Conservation (phyloP, 768 basidiomycete genomes). For the Coprinopsis cinerea region DNA sequence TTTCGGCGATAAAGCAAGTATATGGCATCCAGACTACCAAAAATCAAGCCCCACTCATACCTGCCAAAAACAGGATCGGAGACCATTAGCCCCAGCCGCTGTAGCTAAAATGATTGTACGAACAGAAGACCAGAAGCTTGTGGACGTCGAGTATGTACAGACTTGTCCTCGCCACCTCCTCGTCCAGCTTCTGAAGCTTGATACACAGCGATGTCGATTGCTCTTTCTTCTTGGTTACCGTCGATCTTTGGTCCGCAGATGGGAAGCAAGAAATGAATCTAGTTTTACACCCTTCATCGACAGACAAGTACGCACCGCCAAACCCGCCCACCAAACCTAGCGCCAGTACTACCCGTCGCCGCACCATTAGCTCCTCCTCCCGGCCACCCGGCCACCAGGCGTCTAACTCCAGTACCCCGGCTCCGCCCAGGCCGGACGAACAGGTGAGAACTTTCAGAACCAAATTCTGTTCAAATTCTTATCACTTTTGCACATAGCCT, state of each 20-base stretch:
- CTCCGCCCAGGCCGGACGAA: constrained; percentile 36
- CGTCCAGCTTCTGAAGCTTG: constrained; percentile 12
- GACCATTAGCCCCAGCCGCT: constrained; percentile 87
- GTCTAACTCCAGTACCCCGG: constrained; percentile 40
- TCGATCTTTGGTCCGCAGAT: constrained; percentile 89
- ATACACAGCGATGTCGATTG: constrained; percentile 64
- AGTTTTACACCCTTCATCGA: constrained; percentile 78
- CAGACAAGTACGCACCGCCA: constrained; percentile 65
- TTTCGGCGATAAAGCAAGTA: constrained; percentile 85
- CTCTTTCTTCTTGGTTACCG: constrained; percentile 85
- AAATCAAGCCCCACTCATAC: constrained; percentile 8
- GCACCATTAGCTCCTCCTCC: constrained; percentile 35
- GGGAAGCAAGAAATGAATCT: constrained; percentile 82
- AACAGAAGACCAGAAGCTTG: constrained; percentile 56
- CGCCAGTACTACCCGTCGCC: constrained; percentile 31
- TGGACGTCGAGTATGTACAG: constrained; percentile 68
- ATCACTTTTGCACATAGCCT: constrained; percentile 9
- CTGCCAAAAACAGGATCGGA: constrained; percentile 61
- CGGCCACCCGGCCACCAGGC: constrained; percentile 40
- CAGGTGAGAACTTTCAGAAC: constrained; percentile 32
- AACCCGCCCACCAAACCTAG: constrained; percentile 22
- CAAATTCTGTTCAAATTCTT: background rate
- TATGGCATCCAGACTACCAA: constrained; percentile 11
- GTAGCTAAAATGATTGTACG: constrained; percentile 78
- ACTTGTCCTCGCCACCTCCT: background rate